A percentile compares a stretch with the other conserved stretches of the same genome.
These are phyloP conservation scores for Suillus ampliporus DNA, from an alignment of 768 basidiomycete species.

Conservation along the genomic window DNA sequence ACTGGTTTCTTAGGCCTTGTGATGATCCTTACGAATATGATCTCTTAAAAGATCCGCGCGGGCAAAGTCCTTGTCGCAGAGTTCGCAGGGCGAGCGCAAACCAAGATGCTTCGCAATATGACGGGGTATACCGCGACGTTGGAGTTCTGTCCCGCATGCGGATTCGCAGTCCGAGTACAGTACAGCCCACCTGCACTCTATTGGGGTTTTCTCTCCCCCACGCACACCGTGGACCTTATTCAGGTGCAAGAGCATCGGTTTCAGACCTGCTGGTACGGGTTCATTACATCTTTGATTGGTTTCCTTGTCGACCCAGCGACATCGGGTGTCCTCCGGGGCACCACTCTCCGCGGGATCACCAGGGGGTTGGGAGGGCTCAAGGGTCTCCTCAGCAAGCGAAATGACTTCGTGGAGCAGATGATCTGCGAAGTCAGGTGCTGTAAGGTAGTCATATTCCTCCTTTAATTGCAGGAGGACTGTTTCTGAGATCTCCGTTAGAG, in stretches of 20 bases:
- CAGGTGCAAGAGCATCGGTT: slow-evolving; percentile 25
- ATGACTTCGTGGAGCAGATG: slow-evolving; percentile 11
- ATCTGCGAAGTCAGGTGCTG: slow-evolving; percentile 1
- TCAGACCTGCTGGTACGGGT: background rate
- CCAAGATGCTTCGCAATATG: slow-evolving; percentile 27
- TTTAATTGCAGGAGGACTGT: background rate
- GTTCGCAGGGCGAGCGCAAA: slow-evolving; percentile 18
- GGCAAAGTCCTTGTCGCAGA: slow-evolving; percentile 28
- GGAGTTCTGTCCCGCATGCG: slow-evolving; percentile 10
- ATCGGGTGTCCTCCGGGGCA: background rate
- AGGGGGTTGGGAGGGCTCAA: slow-evolving; percentile 16
- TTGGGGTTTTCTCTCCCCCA: background rate
- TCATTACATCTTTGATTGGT: slow-evolving; percentile 9
- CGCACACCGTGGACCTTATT: slow-evolving; percentile 15
- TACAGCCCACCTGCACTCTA: slow-evolving; percentile 18
- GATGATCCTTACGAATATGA: slow-evolving; percentile 22
- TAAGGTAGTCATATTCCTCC: background rate
- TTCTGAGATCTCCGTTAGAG: background rate
- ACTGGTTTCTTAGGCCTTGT: background rate
- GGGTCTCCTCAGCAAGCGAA: background rate
- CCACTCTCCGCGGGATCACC: slow-evolving; percentile 11
- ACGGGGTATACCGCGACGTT: slow-evolving; percentile 21
- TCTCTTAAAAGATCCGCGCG: slow-evolving; percentile 23
- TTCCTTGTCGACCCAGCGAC: slow-evolving; percentile 16
- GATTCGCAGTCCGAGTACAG: slow-evolving; percentile 6